Conservation (phyloP, 192 early-diverging fungal genomes). For the Umbelopsis sp. region DNA sequence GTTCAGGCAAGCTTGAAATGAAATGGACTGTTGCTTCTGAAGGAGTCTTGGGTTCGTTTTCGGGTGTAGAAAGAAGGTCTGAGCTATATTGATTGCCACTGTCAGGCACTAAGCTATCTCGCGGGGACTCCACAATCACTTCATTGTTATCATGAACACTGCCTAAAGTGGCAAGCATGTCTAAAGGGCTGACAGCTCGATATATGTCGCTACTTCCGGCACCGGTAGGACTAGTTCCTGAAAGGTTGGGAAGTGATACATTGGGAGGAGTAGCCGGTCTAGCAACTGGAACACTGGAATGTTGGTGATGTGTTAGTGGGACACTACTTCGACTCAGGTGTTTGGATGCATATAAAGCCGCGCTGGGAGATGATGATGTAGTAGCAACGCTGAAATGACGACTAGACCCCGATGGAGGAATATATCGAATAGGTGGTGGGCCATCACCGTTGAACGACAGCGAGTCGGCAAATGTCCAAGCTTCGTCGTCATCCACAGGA, state of each 20-base stretch:
- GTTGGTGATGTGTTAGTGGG: slow-evolving; percentile 31
- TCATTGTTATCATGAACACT: slow-evolving; percentile 25
- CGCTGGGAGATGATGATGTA: slow-evolving; percentile 18
- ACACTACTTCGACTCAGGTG: slow-evolving; percentile 13
- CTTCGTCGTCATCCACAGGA: slow-evolving; percentile 18
- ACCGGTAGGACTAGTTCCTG: slow-evolving; percentile 23
- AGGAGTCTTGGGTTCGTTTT: neutral
- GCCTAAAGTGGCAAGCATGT: slow-evolving; percentile 46
- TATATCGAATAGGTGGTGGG: slow-evolving; percentile 31
- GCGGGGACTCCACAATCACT: neutral
- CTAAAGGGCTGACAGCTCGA: slow-evolving; percentile 50
- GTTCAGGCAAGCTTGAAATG: slow-evolving; percentile 44
- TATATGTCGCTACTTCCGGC: slow-evolving; percentile 36
- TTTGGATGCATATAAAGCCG: slow-evolving; percentile 1
- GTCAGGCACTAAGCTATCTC: neutral
- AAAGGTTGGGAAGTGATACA: slow-evolving; percentile 27
- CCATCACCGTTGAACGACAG: slow-evolving; percentile 19
- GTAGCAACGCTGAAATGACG: slow-evolving; percentile 34
- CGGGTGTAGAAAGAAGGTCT: neutral
- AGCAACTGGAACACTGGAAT: slow-evolving; percentile 33
- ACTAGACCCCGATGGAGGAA: slow-evolving; percentile 21
- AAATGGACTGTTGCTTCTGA: slow-evolving; percentile 28
- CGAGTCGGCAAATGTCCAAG: slow-evolving; percentile 29
- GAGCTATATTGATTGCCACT: neutral
- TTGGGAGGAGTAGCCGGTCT: slow-evolving; percentile 25